Conservation (phyloP, 1,139 yeast genomes). For the Hansenula sp. region DNA sequence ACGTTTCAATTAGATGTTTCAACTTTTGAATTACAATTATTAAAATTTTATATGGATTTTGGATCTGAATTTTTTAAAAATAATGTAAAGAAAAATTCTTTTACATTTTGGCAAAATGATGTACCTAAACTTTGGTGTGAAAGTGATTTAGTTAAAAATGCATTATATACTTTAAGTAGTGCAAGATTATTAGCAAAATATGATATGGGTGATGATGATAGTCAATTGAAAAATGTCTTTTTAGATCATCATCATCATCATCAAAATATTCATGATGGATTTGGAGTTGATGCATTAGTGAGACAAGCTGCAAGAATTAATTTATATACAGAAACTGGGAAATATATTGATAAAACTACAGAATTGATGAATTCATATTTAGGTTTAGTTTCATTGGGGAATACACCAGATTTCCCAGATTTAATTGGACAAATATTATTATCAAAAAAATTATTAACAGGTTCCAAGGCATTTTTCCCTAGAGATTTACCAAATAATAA, state of each 20-base stretch:
- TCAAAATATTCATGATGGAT: too few species aligned
- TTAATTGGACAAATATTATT: not conserved
- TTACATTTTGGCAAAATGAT: conserved; percentile 13
- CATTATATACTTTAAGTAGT: not conserved
- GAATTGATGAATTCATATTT: not conserved
- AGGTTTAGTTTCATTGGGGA: not conserved
- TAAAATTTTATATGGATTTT: conserved; percentile 10
- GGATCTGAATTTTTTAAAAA: conserved; percentile 13
- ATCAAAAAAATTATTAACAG: not conserved
- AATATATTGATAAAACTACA: not conserved
- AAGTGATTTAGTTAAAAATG: conserved; percentile 9
- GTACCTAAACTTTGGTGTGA: conserved; percentile 9
- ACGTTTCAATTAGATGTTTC: conserved; percentile 1
- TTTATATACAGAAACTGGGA: not conserved
- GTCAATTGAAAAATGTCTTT: not conserved
- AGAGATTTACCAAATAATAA: not conserved
- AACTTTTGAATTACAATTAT: conserved; percentile 3
- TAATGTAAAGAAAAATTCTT: conserved; percentile 7
- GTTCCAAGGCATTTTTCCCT: not conserved
- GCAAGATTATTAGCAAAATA: conserved; percentile 1
- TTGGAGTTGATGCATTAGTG: not conserved
- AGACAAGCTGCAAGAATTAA: not conserved
- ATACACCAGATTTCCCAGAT: not conserved
- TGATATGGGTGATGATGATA: not conserved
- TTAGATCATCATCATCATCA: too few species aligned